Evolutionary conservation across 192 early-diverging fungal species (phyloP).

Genomic region (Geranomyces michiganensis): DNA sequence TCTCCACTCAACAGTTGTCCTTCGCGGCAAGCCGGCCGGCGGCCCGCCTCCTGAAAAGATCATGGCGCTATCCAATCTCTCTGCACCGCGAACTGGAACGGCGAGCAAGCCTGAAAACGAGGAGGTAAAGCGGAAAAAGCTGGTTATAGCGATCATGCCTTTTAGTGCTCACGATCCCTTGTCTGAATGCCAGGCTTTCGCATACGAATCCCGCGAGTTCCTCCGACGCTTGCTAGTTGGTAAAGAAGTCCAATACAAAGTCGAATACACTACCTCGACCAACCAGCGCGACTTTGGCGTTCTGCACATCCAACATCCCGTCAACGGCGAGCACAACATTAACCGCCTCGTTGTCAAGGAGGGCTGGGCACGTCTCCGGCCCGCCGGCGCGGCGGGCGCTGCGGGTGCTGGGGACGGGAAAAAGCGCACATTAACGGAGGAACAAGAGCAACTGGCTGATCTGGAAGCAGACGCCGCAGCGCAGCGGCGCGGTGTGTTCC

Average conservation of each 20-base stretch:
- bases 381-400: constrained; percentile 21
- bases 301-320: constrained; percentile 46
- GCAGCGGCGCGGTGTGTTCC: constrained; percentile 79
- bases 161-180: not conserved
- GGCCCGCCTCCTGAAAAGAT: constrained; percentile 85
- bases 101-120: constrained; percentile 76
- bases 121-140: constrained; percentile 65
- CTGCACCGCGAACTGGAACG: constrained; percentile 81
- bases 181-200: constrained; percentile 35
- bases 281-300: constrained; percentile 64
- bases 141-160: constrained; percentile 2
- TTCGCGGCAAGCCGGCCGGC: constrained; percentile 77
- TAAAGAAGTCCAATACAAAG: constrained; percentile 82
- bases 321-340: constrained; percentile 66
- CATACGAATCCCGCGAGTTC: constrained; percentile 87
- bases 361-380: constrained; percentile 84
- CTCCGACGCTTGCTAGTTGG: constrained; percentile 85
- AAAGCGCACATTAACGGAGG: constrained; percentile 14
- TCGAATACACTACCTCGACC: constrained; percentile 74
- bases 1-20: too few species aligned
- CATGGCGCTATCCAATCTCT: constrained; percentile 79
- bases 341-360: constrained; percentile 72
- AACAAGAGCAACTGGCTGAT: constrained; percentile 50
- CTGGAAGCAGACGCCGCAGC: constrained; percentile 76
- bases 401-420: too few species aligned